Conservation (phyloP, 176 grass and related monocot species). For the Oryza officinalis region DNA sequence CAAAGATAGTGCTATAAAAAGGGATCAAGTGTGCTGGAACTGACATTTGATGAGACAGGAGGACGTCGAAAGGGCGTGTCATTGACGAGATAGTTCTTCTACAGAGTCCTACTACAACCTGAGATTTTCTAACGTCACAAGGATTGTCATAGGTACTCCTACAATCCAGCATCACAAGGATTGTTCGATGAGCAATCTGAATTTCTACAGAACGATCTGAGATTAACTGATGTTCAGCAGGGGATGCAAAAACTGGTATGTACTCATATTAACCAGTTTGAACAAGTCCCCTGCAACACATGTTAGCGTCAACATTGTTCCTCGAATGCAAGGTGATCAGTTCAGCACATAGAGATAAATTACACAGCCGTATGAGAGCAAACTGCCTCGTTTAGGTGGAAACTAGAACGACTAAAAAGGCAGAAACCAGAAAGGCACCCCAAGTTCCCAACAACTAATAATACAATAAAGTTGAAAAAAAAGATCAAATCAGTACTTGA, state of each 20-base stretch:
- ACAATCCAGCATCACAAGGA: neutral
- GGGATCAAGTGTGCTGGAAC: neutral
- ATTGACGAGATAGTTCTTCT: neutral
- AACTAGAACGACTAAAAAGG: neutral
- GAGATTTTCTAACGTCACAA: no score
- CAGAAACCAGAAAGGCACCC: neutral
- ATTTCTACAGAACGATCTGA: neutral
- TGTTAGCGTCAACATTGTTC: neutral
- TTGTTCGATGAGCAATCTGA: neutral
- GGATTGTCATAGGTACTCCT: neutral
- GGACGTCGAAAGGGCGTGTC: neutral
- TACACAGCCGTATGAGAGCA: neutral
- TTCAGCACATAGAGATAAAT: neutral
- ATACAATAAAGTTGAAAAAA: neutral
- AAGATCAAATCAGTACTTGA: neutral
- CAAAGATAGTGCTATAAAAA: no score
- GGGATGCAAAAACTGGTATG: neutral
- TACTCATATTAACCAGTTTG: neutral
- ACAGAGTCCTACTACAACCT: no score
- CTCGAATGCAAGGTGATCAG: neutral
- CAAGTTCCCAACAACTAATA: neutral
- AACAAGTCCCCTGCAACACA: neutral
- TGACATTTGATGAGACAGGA: slow-evolving; percentile 7
- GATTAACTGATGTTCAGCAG: neutral
- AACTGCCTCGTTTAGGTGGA: neutral